These are phyloP conservation scores for Rhipidocladum racemiflorum DNA, from an alignment of 176 grass and related monocot genomes.

Conservation along the genomic window DNA sequence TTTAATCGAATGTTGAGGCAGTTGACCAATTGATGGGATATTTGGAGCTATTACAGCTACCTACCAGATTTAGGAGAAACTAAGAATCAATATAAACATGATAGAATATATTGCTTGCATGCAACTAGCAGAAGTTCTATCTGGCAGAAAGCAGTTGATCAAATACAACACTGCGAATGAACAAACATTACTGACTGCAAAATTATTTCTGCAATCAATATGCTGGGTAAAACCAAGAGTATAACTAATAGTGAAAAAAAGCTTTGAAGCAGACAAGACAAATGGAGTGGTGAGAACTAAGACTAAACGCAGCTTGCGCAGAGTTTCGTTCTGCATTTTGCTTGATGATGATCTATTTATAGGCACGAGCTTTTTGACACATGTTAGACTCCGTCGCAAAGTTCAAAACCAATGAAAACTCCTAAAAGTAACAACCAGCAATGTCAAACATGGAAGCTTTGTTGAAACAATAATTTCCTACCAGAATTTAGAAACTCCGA, in stretches of 20 bases:
- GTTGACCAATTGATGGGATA: constrained; percentile 79
- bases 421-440: neutral
- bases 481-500: neutral
- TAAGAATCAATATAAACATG: constrained; percentile 23
- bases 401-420: neutral
- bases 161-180: neutral
- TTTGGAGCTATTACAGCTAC: constrained; percentile 95
- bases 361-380: neutral
- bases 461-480: constrained; percentile 7
- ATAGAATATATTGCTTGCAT: neutral
- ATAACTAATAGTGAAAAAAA: neutral
- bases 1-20: constrained; percentile 78
- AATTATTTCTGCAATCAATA: neutral
- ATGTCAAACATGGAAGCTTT: neutral
- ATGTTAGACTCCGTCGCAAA: neutral
- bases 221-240: neutral
- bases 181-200: neutral
- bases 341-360: neutral
- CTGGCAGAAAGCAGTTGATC: neutral
- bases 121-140: neutral
- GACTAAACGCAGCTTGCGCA: neutral
- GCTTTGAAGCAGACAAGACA: neutral
- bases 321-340: neutral
- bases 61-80: constrained; percentile 34
- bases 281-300: neutral